phyloP scores from a whole-genome alignment of 1,139 yeast species.

The Geotrichum restrictum region DNA sequence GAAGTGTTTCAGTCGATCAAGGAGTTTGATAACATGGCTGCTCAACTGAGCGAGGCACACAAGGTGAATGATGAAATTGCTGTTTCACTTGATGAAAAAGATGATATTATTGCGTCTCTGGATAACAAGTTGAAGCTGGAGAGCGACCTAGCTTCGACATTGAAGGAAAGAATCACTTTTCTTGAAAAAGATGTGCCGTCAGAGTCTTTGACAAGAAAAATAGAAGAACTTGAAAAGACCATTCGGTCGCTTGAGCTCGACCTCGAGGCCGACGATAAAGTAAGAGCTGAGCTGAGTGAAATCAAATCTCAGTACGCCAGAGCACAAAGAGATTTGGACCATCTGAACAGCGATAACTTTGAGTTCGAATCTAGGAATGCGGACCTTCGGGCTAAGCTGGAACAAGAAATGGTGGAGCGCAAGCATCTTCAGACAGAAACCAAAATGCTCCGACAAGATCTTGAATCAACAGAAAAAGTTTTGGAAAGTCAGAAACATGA shows the following conservation, averaged over 20 bases:
- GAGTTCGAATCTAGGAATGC: constrained; percentile 9
- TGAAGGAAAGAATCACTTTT: neutral
- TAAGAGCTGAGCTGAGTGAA: constrained; percentile 7
- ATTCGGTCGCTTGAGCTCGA: constrained; percentile 10
- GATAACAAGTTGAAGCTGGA: neutral
- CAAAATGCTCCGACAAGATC: neutral
- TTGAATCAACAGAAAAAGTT: constrained; percentile 4
- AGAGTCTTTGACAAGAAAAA: neutral
- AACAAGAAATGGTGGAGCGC: neutral
- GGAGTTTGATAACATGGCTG: constrained; percentile 11
- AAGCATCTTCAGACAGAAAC: neutral
- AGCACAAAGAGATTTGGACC: neutral
- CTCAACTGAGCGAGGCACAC: constrained; percentile 11
- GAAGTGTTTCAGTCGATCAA: constrained; percentile 10
- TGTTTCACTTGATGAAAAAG: constrained; percentile 13
- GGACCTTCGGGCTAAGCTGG: neutral
- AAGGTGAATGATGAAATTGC: constrained; percentile 6
- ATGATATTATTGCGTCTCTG: neutral
- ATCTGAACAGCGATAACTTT: neutral
- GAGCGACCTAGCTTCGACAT: neutral
- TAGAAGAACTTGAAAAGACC: constrained; percentile 9
- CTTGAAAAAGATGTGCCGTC: neutral
- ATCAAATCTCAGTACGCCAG: neutral
- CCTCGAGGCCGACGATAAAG: constrained; percentile 8
- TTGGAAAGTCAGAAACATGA: constrained; percentile 3